Conservation (phyloP, 345 rosid species). For the Orychophragmus violaceus region DNA sequence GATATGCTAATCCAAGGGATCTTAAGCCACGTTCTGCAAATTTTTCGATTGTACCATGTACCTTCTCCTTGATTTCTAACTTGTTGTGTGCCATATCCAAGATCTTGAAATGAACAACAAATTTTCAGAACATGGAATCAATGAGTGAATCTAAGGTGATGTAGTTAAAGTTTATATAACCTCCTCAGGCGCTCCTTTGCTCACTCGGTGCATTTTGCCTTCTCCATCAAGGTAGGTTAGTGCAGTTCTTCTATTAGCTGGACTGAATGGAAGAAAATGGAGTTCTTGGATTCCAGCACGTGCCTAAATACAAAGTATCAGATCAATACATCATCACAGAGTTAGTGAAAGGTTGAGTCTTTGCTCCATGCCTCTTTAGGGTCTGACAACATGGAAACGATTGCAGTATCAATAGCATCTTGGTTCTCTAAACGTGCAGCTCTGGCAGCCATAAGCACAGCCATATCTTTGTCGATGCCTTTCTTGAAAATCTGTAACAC, state of each 20-base stretch:
- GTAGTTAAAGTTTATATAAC: slow-evolving; percentile 25
- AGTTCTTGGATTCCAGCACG: slow-evolving; percentile 78
- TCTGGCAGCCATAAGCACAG: slow-evolving; percentile 83
- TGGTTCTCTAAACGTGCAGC: slow-evolving; percentile 90
- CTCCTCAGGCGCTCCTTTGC: slow-evolving; percentile 99
- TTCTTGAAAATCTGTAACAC: slow-evolving; percentile 48
- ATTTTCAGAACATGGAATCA: neutral
- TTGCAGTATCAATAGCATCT: slow-evolving; percentile 84
- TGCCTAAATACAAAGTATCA: slow-evolving; percentile 39
- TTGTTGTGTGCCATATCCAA: slow-evolving; percentile 47
- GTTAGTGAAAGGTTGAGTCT: neutral
- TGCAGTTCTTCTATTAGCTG: slow-evolving; percentile 87
- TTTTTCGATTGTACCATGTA: slow-evolving; percentile 39
- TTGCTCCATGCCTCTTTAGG: slow-evolving; percentile 60
- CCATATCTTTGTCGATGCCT: slow-evolving; percentile 59
- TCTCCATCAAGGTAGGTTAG: slow-evolving; percentile 61
- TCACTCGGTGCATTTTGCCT: slow-evolving; percentile 72
- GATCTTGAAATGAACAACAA: slow-evolving; percentile 27
- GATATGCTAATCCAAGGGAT: slow-evolving; percentile 53
- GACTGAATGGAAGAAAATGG: slow-evolving; percentile 90
- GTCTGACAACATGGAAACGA: slow-evolving; percentile 75
- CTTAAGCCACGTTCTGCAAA: slow-evolving; percentile 62
- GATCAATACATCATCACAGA: neutral
- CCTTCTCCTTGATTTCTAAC: slow-evolving; percentile 36
- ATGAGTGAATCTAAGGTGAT: neutral